A percentile compares a stretch with the other conserved stretches of the same genome.
Evolutionary conservation across 257 asterid genomes (phyloP).

Genomic region (Lantana camara): DNA sequence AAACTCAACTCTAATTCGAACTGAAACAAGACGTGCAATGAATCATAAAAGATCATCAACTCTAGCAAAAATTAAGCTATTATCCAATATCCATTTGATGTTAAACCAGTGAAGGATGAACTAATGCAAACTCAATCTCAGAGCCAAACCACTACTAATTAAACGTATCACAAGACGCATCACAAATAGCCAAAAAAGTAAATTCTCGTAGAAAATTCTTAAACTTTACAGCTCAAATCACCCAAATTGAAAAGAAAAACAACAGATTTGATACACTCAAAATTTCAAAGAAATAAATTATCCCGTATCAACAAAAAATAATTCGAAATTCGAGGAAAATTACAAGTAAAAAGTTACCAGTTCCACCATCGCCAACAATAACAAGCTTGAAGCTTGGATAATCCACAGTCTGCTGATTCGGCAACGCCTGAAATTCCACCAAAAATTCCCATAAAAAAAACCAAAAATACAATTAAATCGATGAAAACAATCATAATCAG

Average conservation of each 20-base stretch:
- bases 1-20: neutral
- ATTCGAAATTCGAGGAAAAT: neutral
- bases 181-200: neutral
- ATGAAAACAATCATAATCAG: too few species aligned
- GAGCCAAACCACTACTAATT: neutral
- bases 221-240: neutral
- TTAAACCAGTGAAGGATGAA: neutral
- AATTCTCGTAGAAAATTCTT: neutral
- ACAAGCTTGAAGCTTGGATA: conserved; percentile 88
- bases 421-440: conserved; percentile 44
- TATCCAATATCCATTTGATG: neutral
- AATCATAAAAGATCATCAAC: neutral
- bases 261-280: neutral
- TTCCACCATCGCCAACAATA: conserved; percentile 80
- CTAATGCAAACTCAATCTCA: neutral
- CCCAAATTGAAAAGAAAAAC: neutral
- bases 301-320: neutral
- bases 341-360: conserved; percentile 39
- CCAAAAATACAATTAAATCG: neutral
- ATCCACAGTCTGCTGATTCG: conserved; percentile 75
- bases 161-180: too few species aligned
- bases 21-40: neutral
- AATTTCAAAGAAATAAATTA: neutral
- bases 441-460: conserved; percentile 16
- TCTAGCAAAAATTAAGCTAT: neutral